Evolutionary conservation across 164 flowering plant genomes (phyloP).

Genomic region (Dillenia suffruticosa): DNA sequence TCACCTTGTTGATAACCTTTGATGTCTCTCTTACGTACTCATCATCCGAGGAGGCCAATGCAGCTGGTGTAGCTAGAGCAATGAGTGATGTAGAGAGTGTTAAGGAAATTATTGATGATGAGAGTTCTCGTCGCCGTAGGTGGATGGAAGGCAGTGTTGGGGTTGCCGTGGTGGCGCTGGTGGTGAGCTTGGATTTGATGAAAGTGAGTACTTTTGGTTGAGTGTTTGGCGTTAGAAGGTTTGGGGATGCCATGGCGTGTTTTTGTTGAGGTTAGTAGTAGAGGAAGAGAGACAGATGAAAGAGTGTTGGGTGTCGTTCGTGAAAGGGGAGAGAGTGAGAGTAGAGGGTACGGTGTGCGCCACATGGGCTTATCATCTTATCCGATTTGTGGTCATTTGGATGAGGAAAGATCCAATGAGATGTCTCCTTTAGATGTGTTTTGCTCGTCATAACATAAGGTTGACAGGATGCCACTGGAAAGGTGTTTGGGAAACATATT

Average conservation of each 20-base stretch:
- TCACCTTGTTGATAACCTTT: constrained; percentile 75
- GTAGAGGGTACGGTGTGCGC: constrained; percentile 21
- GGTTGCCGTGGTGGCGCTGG: constrained; percentile 11
- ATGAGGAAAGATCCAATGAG: constrained; percentile 30
- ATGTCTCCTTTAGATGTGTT: not conserved
- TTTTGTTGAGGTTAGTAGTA: no score
- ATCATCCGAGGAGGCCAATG: constrained; percentile 58
- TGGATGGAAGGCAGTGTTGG: constrained; percentile 3
- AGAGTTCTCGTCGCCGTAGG: constrained; percentile 36
- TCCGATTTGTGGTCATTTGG: constrained; percentile 39
- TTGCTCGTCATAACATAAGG: no score
- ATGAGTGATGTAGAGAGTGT: constrained; percentile 10
- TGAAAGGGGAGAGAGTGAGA: constrained; percentile 3
- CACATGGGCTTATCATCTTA: constrained; percentile 86
- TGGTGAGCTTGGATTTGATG: constrained; percentile 28
- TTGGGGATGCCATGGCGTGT: constrained; percentile 54
- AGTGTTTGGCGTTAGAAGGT: constrained; percentile 63
- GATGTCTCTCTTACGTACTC: constrained; percentile 79
- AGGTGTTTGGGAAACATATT: no score
- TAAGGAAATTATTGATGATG: constrained; percentile 19
- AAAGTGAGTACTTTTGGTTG: constrained; percentile 30
- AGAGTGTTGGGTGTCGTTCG: constrained; percentile 1
- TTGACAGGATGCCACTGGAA: no score
- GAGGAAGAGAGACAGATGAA: not conserved
- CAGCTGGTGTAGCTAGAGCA: constrained; percentile 32